Conservation (phyloP, 305 asterid genomes). For the Ruellia speciosa region DNA sequence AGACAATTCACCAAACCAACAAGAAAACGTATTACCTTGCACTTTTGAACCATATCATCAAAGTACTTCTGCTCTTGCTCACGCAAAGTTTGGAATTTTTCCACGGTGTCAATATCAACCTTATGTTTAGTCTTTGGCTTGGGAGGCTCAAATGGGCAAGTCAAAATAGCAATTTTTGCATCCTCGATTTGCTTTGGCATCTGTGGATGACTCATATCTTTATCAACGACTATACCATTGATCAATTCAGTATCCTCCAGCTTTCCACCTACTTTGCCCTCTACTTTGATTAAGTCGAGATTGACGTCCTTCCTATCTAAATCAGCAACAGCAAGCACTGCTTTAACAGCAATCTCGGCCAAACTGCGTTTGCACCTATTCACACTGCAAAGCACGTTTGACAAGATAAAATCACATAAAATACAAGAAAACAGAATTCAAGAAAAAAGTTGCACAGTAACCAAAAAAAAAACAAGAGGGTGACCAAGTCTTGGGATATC, state of each 20-base stretch:
- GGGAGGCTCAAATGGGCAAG: constrained; percentile 97
- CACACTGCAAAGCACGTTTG: constrained; percentile 50
- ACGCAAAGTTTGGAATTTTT: constrained; percentile 73
- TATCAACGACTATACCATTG: constrained; percentile 81
- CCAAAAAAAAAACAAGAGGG: neutral
- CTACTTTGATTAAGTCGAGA: constrained; percentile 86
- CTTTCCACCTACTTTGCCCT: constrained; percentile 95
- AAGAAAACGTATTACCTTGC: constrained; percentile 57
- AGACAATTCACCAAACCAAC: no score
- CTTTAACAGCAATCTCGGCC: constrained; percentile 96
- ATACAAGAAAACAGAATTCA: neutral
- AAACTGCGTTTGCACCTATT: constrained; percentile 82
- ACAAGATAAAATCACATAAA: constrained; percentile 15
- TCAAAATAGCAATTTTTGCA: constrained; percentile 82
- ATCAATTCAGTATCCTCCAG: constrained; percentile 88
- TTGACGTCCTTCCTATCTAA: constrained; percentile 89
- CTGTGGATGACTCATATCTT: constrained; percentile 98
- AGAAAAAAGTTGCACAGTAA: neutral
- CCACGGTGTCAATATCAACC: constrained; percentile 93
- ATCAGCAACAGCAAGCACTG: constrained; percentile 94
- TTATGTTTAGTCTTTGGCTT: constrained; percentile 98
- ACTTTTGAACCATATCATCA: constrained; percentile 85
- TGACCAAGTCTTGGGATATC: no score
- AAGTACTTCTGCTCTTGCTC: constrained; percentile 82
- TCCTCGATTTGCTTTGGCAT: constrained; percentile 92